Base-by-base conservation (phyloP, 2,329 filamentous ascomycete genomes). In the Diaporthe citri region DNA sequence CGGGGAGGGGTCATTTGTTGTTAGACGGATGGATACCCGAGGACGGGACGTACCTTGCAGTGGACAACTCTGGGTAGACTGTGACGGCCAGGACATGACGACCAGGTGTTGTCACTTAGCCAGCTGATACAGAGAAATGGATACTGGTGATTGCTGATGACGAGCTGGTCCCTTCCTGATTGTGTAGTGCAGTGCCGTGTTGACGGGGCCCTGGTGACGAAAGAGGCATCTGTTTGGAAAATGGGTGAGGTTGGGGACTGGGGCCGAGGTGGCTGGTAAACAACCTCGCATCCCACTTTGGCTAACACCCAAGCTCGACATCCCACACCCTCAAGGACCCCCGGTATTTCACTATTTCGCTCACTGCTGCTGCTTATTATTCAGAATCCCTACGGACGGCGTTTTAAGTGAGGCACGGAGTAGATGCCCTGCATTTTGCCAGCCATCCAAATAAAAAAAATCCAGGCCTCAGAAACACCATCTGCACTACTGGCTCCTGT, bases 231-330 rank as follows among this genome's bases (percentile, higher is more conserved):
- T 57, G 67, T 71, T 57, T 59, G 31, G 57, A 31, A 72, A 72
- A 72, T 64, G 36, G 60, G 71, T 56, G 71, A 72, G 71, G 71
- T 72, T 72, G 71, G 71, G 71, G 22, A 55, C 57, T 64, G 57
- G 71, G 36, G 71, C 57, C 71, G 71, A 43, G 48, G 71, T 72
- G 71, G 71, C 71, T 72, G 71, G 71, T 72, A 72, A 72, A 64
- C 41, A 51, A 60, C 28, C 52, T 59, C 52, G 52, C 67, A 71
- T 71, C 70, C 56, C 70, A 43, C 71, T 64, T 64, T 60, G 71
- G 55, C 57, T 52, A 52, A 52, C 57, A 59, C 41, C 51, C 69
- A 71, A 36, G 28, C 34, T 52, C 22, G 34, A 51, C 28, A 60
- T 60, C 41, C 41, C 70, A 52, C 52, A 43, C 36, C 48, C 31